phyloP scores from a whole-genome alignment of 2,329 filamentous ascomycete genomes.

The Nigrograna mackinnonii region DNA sequence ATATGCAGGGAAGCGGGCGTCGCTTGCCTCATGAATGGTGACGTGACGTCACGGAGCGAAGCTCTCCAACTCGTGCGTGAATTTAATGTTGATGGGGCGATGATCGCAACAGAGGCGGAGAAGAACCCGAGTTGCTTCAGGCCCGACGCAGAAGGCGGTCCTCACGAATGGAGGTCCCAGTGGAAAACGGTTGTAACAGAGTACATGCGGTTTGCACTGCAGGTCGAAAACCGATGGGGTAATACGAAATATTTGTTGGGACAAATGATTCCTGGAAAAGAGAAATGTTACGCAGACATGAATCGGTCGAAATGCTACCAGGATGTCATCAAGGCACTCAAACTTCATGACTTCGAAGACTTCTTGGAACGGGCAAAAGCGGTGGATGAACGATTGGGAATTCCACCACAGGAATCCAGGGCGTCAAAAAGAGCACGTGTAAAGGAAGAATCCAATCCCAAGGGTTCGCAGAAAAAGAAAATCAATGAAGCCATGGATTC shows the following conservation, averaged over 20 bases:
- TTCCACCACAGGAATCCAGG: conserved; percentile 57
- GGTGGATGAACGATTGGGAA: conserved; percentile 66
- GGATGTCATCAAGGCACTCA: conserved; percentile 68
- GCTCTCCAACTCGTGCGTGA: conserved; percentile 72
- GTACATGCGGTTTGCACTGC: conserved; percentile 74
- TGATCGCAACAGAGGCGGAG: conserved; percentile 95
- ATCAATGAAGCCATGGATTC: conserved; percentile 15
- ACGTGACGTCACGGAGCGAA: conserved; percentile 76
- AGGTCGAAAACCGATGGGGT: conserved; percentile 81
- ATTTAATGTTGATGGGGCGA: conserved; percentile 88
- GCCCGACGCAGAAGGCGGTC: conserved; percentile 67
- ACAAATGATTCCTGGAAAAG: conserved; percentile 84
- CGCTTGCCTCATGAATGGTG: conserved; percentile 94
- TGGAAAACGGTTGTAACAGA: conserved; percentile 79
- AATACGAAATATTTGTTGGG: conserved; percentile 92
- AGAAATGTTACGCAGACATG: conserved; percentile 64
- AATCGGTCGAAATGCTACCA: conserved; percentile 71
- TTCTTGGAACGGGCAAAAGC: conserved; percentile 66
- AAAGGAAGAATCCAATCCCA: conserved; percentile 18
- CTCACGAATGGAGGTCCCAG: conserved; percentile 52
- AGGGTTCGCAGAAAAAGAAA: conserved; percentile 22
- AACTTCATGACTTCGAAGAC: conserved; percentile 65
- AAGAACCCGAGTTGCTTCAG: conserved; percentile 89
- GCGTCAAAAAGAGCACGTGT: conserved; percentile 50
- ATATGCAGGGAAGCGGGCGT: conserved; percentile 85